Conservation (phyloP, 176 grass and related monocot species). For the Oryza nivara region DNA sequence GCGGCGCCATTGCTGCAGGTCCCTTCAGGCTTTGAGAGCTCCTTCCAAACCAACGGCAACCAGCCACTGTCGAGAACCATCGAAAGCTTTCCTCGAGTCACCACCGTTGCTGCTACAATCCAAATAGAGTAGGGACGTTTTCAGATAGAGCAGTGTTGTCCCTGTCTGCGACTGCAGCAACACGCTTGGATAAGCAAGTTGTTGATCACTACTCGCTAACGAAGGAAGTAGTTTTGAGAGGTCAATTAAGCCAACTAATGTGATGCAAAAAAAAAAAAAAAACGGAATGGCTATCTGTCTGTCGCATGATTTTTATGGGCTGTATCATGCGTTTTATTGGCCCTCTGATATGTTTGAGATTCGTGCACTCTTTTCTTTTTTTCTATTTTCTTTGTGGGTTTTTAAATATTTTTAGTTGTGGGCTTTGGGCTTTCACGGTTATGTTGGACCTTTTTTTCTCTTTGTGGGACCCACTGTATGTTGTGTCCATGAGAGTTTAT, state of each 20-base stretch:
- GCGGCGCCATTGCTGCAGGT: background rate
- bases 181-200: background rate
- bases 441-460: no score
- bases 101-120: background rate
- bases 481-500: no score
- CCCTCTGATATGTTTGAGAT: no score
- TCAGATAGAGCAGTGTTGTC: slow-evolving; percentile 4
- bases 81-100: slow-evolving; percentile 24
- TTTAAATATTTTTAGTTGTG: no score
- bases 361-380: no score
- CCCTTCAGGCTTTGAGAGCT: background rate
- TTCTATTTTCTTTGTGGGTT: no score
- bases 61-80: background rate
- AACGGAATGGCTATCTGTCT: background rate
- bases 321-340: no score
- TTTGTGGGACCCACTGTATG: no score
- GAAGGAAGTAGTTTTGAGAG: slow-evolving; percentile 2
- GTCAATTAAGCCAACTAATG: background rate
- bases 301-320: no score
- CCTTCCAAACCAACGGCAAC: background rate
- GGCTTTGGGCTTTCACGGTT: no score
- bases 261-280: slow-evolving; percentile 1
- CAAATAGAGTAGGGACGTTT: background rate
- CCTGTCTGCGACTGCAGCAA: background rate
- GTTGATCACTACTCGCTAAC: slow-evolving; percentile 5